A percentile compares a stretch with the other conserved stretches of the same genome.
phyloP scores from a whole-genome alignment of 371 early-diverging fungal genomes.

The Rhizopus delemar region DNA sequence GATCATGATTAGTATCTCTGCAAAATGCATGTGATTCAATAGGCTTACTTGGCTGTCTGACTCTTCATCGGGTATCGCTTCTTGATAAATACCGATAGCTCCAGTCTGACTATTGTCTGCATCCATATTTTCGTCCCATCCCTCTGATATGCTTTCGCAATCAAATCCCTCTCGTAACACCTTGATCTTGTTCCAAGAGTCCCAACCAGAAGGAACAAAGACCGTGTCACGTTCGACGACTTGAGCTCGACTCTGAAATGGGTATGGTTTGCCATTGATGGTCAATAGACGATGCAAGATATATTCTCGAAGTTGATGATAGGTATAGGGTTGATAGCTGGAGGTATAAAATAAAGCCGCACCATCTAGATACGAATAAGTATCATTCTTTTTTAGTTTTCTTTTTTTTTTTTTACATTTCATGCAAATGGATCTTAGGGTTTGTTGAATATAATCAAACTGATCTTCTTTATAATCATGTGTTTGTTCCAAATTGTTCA shows the following conservation, averaged over 20 bases:
- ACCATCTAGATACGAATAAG: conserved; percentile 65
- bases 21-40: too few relatives aligned
- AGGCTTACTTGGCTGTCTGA: conserved; percentile 40
- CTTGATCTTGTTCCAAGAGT: conserved; percentile 83
- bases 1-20: too few relatives aligned
- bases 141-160: conserved; percentile 55
- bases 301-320: conserved; percentile 78
- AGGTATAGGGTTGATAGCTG: conserved; percentile 78
- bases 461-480: conserved; percentile 81
- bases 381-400: background rate
- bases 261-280: conserved; percentile 38
- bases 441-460: conserved; percentile 92
- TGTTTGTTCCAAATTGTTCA: conserved; percentile 73
- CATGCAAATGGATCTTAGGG: conserved; percentile 86
- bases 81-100: conserved; percentile 45
- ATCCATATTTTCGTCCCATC: conserved; percentile 58
- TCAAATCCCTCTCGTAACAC: conserved; percentile 77
- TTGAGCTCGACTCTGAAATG: conserved; percentile 70
- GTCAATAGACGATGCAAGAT: conserved; percentile 77
- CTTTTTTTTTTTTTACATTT: conserved; percentile 59
- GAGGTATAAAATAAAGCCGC: conserved; percentile 92
- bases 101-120: conserved; percentile 37
- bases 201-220: conserved; percentile 92
- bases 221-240: conserved; percentile 88
- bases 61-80: conserved; percentile 39